These are phyloP conservation scores for Zymoseptoria tritici DNA, from an alignment of 2,329 filamentous ascomycete genomes.

Conservation along the genomic window DNA sequence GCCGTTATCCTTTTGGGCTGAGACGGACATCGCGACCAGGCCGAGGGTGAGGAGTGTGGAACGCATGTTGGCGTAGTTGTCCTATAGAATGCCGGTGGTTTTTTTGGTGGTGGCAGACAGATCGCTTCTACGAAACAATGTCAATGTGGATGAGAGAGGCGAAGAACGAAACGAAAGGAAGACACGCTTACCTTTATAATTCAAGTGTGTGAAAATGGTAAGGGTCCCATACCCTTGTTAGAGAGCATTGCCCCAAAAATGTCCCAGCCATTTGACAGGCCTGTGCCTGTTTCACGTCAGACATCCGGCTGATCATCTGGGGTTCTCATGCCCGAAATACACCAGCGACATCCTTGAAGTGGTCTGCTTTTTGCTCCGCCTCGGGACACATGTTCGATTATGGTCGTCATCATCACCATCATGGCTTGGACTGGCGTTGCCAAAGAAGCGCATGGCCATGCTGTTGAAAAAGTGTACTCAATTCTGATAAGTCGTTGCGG, in stretches of 20 bases:
- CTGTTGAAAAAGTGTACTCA: neutral
- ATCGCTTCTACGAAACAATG: neutral
- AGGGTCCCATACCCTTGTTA: neutral
- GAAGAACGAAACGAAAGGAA: neutral
- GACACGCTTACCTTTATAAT: neutral
- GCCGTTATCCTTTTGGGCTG: neutral
- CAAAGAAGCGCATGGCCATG: neutral
- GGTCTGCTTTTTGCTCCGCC: neutral
- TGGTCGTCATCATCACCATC: neutral
- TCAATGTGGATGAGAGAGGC: neutral
- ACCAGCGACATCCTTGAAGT: neutral
- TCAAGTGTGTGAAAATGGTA: neutral
- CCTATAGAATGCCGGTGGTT: too few species aligned
- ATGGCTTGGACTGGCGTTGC: neutral
- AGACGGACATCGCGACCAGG: neutral
- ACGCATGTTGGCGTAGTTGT: neutral
- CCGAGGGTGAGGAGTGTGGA: neutral
- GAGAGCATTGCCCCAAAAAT: neutral
- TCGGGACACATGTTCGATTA: neutral
- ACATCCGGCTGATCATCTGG: neutral
- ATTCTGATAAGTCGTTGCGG: neutral
- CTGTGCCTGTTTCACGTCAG: neutral
- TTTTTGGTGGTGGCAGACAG: neutral
- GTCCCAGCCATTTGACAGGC: neutral
- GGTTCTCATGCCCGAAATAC: neutral